Conservation (phyloP, 495 filamentous ascomycete species). For the Tirmania nivea region DNA sequence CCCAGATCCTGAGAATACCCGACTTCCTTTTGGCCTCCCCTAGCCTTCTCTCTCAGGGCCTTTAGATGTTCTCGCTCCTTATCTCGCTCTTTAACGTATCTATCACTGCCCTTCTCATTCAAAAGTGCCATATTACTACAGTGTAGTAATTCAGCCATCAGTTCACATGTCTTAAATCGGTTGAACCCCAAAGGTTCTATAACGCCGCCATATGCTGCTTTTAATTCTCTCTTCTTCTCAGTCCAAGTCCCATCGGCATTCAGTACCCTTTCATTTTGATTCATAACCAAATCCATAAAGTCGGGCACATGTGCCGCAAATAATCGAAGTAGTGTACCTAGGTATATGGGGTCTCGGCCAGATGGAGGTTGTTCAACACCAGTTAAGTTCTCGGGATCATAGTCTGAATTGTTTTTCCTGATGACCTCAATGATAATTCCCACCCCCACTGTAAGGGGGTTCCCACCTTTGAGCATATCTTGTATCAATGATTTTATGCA, state of each 20-base stretch:
- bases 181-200: constrained; percentile 96
- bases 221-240: constrained; percentile 42
- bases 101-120: constrained; percentile 80
- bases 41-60: constrained; percentile 36
- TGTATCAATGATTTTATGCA: constrained; percentile 64
- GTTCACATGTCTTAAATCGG: constrained; percentile 93
- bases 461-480: constrained; percentile 86
- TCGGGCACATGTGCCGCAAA: constrained; percentile 85
- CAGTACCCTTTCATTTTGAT: constrained; percentile 33
- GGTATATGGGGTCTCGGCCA: constrained; percentile 83
- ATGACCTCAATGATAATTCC: constrained; percentile 98
- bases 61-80: constrained; percentile 57
- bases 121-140: constrained; percentile 98
- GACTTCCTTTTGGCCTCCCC: constrained; percentile 22
- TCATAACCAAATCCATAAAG: constrained; percentile 72
- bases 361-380: constrained; percentile 58
- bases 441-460: constrained; percentile 86
- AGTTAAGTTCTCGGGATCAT: constrained; percentile 61
- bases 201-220: constrained; percentile 65
- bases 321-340: constrained; percentile 72
- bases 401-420: constrained; percentile 97
- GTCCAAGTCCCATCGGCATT: constrained; percentile 37
- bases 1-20: not conserved
- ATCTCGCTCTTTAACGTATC: constrained; percentile 62
- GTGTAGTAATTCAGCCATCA: constrained; percentile 94